These are phyloP conservation scores for Gilbertella persicaria DNA, from an alignment of 371 early-diverging fungal species.

Conservation along the genomic window DNA sequence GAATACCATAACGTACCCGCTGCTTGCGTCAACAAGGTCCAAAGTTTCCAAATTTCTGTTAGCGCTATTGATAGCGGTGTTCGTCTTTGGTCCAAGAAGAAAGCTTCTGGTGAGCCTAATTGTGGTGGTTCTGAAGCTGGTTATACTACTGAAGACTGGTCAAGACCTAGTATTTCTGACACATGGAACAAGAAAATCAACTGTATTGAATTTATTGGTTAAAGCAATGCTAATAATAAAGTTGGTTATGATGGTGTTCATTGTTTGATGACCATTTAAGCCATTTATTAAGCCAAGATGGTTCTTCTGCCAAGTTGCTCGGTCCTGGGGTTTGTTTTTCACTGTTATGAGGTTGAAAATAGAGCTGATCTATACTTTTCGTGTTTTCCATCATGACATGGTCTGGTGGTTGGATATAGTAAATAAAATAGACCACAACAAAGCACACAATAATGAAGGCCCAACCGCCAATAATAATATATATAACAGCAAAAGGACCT, in stretches of 20 bases:
- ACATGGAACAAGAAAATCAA: slow-evolving; percentile 11
- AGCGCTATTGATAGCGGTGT: slow-evolving; percentile 2
- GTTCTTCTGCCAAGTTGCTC: too few species aligned
- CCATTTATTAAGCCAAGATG: too few species aligned
- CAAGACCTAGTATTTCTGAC: slow-evolving; percentile 5
- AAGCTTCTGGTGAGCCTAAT: neutral
- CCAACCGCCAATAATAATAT: slow-evolving; percentile 61
- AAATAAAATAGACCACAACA: slow-evolving; percentile 42
- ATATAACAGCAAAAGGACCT: slow-evolving; percentile 51
- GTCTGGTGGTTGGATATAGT: slow-evolving; percentile 33
- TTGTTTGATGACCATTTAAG: too few species aligned
- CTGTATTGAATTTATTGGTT: slow-evolving; percentile 7
- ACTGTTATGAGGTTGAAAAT: too few species aligned
- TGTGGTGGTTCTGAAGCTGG: slow-evolving; percentile 5
- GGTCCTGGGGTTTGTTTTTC: too few species aligned
- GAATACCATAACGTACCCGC: slow-evolving; percentile 5
- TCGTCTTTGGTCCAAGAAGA: slow-evolving; percentile 2
- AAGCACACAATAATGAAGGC: slow-evolving; percentile 51
- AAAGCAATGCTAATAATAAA: too few species aligned
- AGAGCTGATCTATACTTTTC: too few species aligned
- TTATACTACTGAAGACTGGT: slow-evolving; percentile 6
- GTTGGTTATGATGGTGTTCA: too few species aligned
- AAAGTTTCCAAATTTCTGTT: slow-evolving; percentile 4
- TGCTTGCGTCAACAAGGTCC: slow-evolving; percentile 1
- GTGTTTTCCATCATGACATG: slow-evolving; percentile 1